A percentile compares a stretch with the other conserved stretches of the same genome.
These are phyloP conservation scores for Nitzschia palea DNA, from an alignment of 108 stramenopile species.

Conservation along the genomic window DNA sequence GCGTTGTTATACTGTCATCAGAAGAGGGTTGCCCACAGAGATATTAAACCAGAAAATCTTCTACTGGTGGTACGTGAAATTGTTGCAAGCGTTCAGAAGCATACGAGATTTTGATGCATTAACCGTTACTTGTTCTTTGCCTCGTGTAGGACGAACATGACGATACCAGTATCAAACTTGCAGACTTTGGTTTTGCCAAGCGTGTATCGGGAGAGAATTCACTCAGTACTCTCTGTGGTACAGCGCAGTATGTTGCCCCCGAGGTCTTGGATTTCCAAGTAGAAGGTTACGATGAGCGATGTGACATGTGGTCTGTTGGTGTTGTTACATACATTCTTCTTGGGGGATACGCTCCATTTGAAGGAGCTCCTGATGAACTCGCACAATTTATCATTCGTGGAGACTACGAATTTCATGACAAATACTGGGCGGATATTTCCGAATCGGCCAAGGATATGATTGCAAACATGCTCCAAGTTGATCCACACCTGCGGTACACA, in stretches of 20 bases:
- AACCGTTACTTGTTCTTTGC: slow-evolving; percentile 20
- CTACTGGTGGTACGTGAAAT: slow-evolving; percentile 59
- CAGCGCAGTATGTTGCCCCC: slow-evolving; percentile 63
- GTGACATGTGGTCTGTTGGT: slow-evolving; percentile 93
- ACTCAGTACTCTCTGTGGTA: slow-evolving; percentile 66
- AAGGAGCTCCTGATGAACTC: slow-evolving; percentile 61
- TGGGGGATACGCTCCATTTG: slow-evolving; percentile 91
- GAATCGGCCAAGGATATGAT: slow-evolving; percentile 83
- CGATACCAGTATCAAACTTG: slow-evolving; percentile 90
- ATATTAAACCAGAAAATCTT: slow-evolving; percentile 91
- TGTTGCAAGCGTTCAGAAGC: not conserved
- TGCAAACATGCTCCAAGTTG: slow-evolving; percentile 51
- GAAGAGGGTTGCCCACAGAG: slow-evolving; percentile 69
- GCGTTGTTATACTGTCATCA: slow-evolving; percentile 80
- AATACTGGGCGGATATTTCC: slow-evolving; percentile 71
- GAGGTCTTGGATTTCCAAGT: slow-evolving; percentile 58
- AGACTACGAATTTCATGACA: slow-evolving; percentile 61
- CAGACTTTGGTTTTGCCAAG: slow-evolving; percentile 98
- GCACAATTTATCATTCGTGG: slow-evolving; percentile 54
- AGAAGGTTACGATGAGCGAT: slow-evolving; percentile 54
- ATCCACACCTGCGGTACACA: slow-evolving; percentile 41
- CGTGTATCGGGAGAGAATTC: slow-evolving; percentile 55
- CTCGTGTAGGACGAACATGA: slow-evolving; percentile 48
- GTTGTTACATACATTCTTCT: slow-evolving; percentile 91
- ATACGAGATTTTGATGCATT: not conserved